phyloP scores from a whole-genome alignment of 208 protist species.

The Leishmania arabica region DNA sequence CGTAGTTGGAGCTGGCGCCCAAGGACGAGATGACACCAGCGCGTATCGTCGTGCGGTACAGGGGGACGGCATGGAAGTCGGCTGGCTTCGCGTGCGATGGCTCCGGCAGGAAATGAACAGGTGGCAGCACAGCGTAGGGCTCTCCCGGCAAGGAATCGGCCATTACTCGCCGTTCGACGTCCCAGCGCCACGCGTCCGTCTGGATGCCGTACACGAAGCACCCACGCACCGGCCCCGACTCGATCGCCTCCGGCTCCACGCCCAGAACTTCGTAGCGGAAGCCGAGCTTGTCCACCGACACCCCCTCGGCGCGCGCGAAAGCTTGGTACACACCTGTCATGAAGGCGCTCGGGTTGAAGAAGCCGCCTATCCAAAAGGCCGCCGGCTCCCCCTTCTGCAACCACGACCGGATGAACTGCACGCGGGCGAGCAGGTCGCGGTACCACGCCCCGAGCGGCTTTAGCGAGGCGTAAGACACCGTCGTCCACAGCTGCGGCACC shows the following conservation, averaged over 20 bases:
- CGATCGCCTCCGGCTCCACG: constrained; percentile 52
- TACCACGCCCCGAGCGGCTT: constrained; percentile 97
- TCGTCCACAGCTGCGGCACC: constrained; percentile 94
- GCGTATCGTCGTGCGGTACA: constrained; percentile 96
- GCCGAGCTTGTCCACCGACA: constrained; percentile 97
- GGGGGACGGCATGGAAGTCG: constrained; percentile 83
- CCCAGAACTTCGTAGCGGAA: constrained; percentile 93
- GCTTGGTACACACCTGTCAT: constrained; percentile 97
- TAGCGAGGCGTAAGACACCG: constrained; percentile 95
- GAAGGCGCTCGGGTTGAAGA: constrained; percentile 99
- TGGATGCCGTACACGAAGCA: constrained; percentile 97
- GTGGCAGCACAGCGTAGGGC: constrained; percentile 89
- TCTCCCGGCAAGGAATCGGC: constrained; percentile 90
- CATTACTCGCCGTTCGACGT: constrained; percentile 74
- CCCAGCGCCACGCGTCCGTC: constrained; percentile 97
- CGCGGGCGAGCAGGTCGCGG: constrained; percentile 92
- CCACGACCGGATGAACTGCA: constrained; percentile 96
- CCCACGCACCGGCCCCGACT: constrained; percentile 78
- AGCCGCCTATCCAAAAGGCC: constrained; percentile 96
- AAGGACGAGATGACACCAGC: constrained; percentile 95
- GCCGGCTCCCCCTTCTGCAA: constrained; percentile 91
- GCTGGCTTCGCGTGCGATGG: constrained; percentile 79
- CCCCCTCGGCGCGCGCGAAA: constrained; percentile 94
- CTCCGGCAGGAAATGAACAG: constrained; percentile 96
- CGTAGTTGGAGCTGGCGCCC: constrained; percentile 96